Conservation (phyloP, 352 stramenopile species). For the Phytophthora uliginosa region DNA sequence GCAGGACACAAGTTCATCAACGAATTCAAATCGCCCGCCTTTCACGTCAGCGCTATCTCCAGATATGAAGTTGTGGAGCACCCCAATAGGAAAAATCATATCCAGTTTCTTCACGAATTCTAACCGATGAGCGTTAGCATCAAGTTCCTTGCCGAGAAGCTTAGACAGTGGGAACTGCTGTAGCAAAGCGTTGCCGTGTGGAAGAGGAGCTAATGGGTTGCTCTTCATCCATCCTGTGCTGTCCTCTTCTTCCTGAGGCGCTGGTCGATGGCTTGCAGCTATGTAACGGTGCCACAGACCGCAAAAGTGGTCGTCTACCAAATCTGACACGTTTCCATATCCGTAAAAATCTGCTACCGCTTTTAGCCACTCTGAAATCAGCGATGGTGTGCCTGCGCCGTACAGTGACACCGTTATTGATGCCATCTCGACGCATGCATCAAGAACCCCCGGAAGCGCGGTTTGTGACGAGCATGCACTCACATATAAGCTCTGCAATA, state of each 20-base stretch:
- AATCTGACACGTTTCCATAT: constrained; percentile 48
- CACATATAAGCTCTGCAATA: constrained; percentile 71
- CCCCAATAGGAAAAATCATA: constrained; percentile 54
- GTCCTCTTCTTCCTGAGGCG: constrained; percentile 17
- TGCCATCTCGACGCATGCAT: constrained; percentile 60
- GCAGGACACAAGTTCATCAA: constrained; percentile 41
- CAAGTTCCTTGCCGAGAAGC: constrained; percentile 34
- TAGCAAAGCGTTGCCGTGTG: constrained; percentile 35
- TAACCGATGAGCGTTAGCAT: constrained; percentile 17
- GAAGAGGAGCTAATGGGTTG: constrained; percentile 21
- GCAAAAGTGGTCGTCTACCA: constrained; percentile 79
- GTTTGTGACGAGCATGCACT: constrained; percentile 71
- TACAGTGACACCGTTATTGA: constrained; percentile 50
- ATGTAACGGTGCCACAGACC: constrained; percentile 63
- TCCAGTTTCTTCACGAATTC: constrained; percentile 54
- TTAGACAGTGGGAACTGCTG: constrained; percentile 48
- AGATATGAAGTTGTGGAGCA: constrained; percentile 56
- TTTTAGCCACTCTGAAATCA: constrained; percentile 57
- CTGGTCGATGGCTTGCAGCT: constrained; percentile 23
- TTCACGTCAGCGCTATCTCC: constrained; percentile 8
- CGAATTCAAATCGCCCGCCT: constrained; percentile 42
- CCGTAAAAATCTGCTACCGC: constrained; percentile 58
- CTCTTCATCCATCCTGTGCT: constrained; percentile 34
- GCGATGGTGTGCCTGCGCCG: constrained; percentile 34
- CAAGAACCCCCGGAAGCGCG: constrained; percentile 63